These are phyloP conservation scores for Cryptococcus jaspeensis DNA, from an alignment of 1,284 basidiomycete species.

Conservation along the genomic window DNA sequence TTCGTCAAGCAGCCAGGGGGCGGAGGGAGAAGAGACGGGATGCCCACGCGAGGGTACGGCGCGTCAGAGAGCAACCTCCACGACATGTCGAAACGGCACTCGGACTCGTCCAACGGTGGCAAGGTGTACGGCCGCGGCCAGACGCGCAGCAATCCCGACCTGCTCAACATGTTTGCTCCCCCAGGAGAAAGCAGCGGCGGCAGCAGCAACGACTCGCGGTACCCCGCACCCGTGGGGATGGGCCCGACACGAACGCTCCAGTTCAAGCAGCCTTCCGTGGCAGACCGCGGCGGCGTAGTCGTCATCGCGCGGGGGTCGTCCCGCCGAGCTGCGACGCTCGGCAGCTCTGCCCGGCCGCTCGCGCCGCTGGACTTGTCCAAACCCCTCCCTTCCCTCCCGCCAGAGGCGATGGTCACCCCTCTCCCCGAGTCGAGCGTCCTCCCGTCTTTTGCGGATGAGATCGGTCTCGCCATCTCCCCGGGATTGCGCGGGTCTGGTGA, in stretches of 20 bases:
- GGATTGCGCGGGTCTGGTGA: background rate
- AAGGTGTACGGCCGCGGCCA: constrained; percentile 2
- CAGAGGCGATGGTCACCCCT: constrained; percentile 7
- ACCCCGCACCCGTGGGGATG: constrained; percentile 2
- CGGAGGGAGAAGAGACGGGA: too few species aligned
- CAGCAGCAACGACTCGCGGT: constrained; percentile 2
- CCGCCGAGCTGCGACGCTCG: constrained; percentile 1
- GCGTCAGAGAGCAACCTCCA: too few species aligned
- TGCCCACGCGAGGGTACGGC: too few species aligned
- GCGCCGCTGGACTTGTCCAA: constrained; percentile 23
- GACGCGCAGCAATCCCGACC: constrained; percentile 13
- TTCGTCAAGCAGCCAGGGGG: constrained; percentile 1
- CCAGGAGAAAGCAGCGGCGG: background rate
- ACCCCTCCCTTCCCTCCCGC: constrained; percentile 28
- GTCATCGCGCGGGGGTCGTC: constrained; percentile 17
- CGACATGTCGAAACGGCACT: too few species aligned
- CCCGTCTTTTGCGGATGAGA: constrained; percentile 19
- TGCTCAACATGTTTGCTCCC: constrained; percentile 7
- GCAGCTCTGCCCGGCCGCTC: background rate
- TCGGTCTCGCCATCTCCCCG: constrained; percentile 37
- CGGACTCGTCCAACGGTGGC: too few species aligned
- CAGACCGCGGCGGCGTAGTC: constrained; percentile 22
- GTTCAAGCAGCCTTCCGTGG: constrained; percentile 23
- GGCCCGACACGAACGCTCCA: constrained; percentile 15
- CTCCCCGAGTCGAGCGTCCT: constrained; percentile 15